phyloP scores from a whole-genome alignment of 192 early-diverging fungal genomes.

The Chytriomyces confervae region DNA sequence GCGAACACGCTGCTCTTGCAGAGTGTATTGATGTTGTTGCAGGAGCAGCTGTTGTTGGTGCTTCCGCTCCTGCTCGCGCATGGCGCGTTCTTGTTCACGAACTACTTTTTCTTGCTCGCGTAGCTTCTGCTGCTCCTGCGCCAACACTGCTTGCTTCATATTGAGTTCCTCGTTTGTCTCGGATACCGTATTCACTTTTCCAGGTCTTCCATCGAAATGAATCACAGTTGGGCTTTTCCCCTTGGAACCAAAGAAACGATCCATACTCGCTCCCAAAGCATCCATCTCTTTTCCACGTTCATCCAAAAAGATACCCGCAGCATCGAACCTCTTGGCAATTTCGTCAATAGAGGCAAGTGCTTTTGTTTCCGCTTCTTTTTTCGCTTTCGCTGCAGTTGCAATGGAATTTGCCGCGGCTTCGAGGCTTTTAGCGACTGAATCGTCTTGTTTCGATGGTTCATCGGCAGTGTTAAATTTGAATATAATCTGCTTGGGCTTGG shows the following conservation, averaged over 20 bases:
- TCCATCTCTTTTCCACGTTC: not conserved
- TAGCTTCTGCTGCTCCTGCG: not conserved
- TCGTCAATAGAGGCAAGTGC: not conserved
- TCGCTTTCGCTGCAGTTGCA: no score
- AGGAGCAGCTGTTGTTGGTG: not conserved
- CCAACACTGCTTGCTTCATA: not conserved
- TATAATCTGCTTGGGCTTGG: not conserved
- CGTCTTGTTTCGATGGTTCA: not conserved
- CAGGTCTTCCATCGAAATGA: not conserved
- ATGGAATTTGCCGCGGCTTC: not conserved
- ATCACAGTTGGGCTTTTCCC: not conserved
- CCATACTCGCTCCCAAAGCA: not conserved
- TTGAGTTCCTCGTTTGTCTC: not conserved
- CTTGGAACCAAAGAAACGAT: not conserved
- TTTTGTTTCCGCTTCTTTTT: no score
- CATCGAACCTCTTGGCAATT: not conserved
- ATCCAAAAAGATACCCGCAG: not conserved
- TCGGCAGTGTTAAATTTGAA: not conserved
- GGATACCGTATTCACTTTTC: not conserved
- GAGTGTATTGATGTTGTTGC: not conserved
- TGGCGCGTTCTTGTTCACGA: not conserved
- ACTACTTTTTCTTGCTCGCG: slow-evolving; percentile 3
- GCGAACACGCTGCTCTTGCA: slow-evolving; percentile 11
- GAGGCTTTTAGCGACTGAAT: not conserved
- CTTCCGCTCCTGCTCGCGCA: not conserved